Evolutionary conservation across 2,329 filamentous ascomycete species (phyloP).

Genomic region (Colletotrichum sp.): DNA sequence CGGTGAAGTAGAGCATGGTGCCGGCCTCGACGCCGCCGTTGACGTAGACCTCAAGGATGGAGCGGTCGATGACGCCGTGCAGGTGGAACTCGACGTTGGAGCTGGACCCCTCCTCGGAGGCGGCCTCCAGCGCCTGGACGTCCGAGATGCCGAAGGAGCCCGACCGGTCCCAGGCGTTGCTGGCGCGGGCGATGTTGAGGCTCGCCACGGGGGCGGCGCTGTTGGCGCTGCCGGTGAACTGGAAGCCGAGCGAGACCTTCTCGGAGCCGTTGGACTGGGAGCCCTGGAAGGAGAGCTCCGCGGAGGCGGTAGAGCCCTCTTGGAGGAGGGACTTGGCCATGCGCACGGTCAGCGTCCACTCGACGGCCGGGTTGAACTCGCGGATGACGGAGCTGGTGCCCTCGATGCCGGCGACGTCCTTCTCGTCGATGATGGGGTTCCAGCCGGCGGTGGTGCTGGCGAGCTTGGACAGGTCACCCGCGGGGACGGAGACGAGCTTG

Average conservation of each 20-base stretch:
- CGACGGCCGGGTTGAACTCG: constrained; percentile 20
- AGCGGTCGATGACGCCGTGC: constrained; percentile 38
- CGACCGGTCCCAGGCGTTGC: constrained; percentile 17
- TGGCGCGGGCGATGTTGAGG: constrained; percentile 34
- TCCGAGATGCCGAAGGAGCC: constrained; percentile 5
- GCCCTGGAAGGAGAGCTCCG: constrained; percentile 32
- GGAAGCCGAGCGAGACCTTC: constrained; percentile 24
- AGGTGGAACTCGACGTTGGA: constrained; percentile 36
- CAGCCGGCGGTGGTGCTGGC: constrained; percentile 16
- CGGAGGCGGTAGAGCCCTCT: constrained; percentile 15
- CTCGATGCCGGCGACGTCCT: constrained; percentile 5
- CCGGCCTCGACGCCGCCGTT: constrained; percentile 36
- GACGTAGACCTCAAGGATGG: constrained; percentile 38
- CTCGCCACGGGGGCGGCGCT: constrained; percentile 9
- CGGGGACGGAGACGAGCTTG: constrained; percentile 16
- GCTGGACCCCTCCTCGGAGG: constrained; percentile 24
- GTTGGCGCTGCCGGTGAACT: constrained; percentile 27
- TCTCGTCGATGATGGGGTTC: constrained; percentile 20
- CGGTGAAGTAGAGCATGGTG: constrained; percentile 34
- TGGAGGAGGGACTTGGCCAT: constrained; percentile 14
- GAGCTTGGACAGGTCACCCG: constrained; percentile 11
- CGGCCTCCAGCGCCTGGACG: constrained; percentile 7
- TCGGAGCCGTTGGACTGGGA: constrained; percentile 22
- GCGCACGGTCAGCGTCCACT: constrained; percentile 21
- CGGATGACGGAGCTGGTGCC: constrained; percentile 14